phyloP scores from a whole-genome alignment of 2,329 filamentous ascomycete species.

The Ascomycota sp. region DNA sequence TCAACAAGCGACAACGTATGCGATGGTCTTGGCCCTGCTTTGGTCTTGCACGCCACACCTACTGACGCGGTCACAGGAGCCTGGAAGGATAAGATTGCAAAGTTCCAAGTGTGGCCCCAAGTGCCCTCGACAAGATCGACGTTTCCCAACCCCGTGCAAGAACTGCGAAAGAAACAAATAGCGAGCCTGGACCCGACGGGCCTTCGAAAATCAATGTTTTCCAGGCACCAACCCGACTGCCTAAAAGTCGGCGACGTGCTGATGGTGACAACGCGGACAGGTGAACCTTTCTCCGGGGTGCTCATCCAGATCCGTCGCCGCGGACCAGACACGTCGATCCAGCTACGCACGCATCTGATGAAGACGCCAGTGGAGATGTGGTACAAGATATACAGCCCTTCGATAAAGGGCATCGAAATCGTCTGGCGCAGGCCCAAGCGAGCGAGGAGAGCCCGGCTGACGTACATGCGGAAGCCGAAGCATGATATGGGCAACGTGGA shows the following conservation, averaged over 20 bases:
- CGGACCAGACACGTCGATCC: conserved; percentile 74
- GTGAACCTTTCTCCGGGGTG: conserved; percentile 78
- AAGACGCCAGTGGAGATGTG: conserved; percentile 89
- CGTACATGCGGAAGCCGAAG: conserved; percentile 73
- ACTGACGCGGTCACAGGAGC: conserved; percentile 9
- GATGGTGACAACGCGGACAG: conserved; percentile 60
- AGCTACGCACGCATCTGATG: conserved; percentile 72
- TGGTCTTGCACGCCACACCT: neutral
- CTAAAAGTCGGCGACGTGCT: conserved; percentile 78
- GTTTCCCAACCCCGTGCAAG: conserved; percentile 46
- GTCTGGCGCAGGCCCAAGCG: conserved; percentile 73
- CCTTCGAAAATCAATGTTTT: conserved; percentile 64
- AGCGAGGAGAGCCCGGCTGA: conserved; percentile 69
- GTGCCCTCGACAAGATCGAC: conserved; percentile 31
- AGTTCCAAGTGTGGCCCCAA: conserved; percentile 33
- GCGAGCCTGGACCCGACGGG: conserved; percentile 64
- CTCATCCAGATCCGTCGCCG: conserved; percentile 70
- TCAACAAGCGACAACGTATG: conserved; percentile 16
- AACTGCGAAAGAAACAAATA: conserved; percentile 50
- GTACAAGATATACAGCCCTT: conserved; percentile 86
- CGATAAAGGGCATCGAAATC: conserved; percentile 79
- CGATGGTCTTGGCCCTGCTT: too few species aligned
- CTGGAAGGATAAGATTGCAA: conserved; percentile 14
- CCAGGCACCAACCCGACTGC: conserved; percentile 53
- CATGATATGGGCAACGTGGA: conserved; percentile 80